Conservation (phyloP, 1,284 basidiomycete species). For the Fomitopsis palustris region DNA sequence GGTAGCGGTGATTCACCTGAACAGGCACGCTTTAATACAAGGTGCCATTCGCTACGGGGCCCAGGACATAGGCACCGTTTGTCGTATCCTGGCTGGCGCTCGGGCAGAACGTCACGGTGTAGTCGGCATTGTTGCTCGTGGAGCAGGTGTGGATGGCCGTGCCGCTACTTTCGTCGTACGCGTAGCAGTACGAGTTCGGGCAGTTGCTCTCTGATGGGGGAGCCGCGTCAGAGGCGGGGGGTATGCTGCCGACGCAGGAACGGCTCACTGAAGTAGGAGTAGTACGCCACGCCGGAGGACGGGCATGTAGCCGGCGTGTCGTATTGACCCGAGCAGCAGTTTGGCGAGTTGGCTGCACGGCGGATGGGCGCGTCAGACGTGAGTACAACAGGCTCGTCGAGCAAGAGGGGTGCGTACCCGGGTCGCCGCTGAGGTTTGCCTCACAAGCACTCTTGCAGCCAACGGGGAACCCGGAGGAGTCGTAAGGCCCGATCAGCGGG, state of each 20-base stretch:
- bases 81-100: neutral
- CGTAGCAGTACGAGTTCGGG: constrained; percentile 46
- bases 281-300: constrained; percentile 37
- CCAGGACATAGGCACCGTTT: neutral
- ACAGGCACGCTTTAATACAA: too few species aligned
- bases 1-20: too few species aligned
- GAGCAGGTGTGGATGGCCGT: constrained; percentile 45
- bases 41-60: neutral
- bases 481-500: constrained; percentile 32
- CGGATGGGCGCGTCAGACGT: neutral
- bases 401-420: constrained; percentile 14
- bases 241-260: too few species aligned
- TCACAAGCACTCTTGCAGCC: constrained; percentile 43
- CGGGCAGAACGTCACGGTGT: constrained; percentile 49
- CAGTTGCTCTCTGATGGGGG: constrained; percentile 40
- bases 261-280: constrained; percentile 47
- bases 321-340: constrained; percentile 44
- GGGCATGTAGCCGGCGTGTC: constrained; percentile 42
- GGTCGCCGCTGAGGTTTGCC: constrained; percentile 36
- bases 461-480: constrained; percentile 35
- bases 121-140: constrained; percentile 34
- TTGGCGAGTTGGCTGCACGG: constrained; percentile 29
- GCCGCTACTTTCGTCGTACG: constrained; percentile 45
- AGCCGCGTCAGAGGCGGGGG: too few species aligned
- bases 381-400: neutral